Base-by-base conservation (phyloP, 2,329 filamentous ascomycete genomes). In the Plectosphaerella cucumerina region DNA sequence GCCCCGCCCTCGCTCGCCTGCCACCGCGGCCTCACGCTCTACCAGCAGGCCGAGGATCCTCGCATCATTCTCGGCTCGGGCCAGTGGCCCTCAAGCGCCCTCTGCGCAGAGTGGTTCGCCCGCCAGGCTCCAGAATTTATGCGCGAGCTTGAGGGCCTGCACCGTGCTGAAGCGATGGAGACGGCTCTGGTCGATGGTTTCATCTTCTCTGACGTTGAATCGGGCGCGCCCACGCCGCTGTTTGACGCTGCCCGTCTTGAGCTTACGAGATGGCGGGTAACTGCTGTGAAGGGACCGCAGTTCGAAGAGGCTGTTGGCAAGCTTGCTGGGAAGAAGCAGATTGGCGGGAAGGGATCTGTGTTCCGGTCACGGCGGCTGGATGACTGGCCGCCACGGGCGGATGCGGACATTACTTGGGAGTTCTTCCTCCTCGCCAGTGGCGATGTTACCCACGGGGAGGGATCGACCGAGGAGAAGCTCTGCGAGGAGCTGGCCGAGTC, bases 401-500 rank as follows among this genome's bases (percentile, higher is more conserved):
- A 37, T 17, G 14, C 35, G 3, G 35, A 37, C 14, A 6, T 14
- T 37, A 14, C n/a, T 3, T 14, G n/a, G 35, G 35, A 37, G 35
- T 17, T 14, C 35, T 37, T 37, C 17, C 14, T 37, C 6, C 3
- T 37, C n/a, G 35, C 14, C 3, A 37, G 14, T 14, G 2, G 35
- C 35, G 35, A 15, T n/a, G 14, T 9, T 2, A 14, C n/a, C 6
- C 10, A 37, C 14, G 15, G 17, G 14, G 35, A n/a, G 3, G 3
- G 15, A 6, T 37, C 4, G 35, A 14, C 4, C 10, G 35, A 37
- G 35, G 35, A 37, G 14, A 3, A 14, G 15, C 15, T 17, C 6
- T 37, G 35, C 12, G 70, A 74, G 59, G 70, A 73, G 46, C 65
- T 89, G 39, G 77, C 78, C 1, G 65, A 65, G 15, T 70, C 69